These are phyloP conservation scores for Physcomitrium patens DNA, from an alignment of 225 moss, liverwort and hornwort species.

Conservation along the genomic window DNA sequence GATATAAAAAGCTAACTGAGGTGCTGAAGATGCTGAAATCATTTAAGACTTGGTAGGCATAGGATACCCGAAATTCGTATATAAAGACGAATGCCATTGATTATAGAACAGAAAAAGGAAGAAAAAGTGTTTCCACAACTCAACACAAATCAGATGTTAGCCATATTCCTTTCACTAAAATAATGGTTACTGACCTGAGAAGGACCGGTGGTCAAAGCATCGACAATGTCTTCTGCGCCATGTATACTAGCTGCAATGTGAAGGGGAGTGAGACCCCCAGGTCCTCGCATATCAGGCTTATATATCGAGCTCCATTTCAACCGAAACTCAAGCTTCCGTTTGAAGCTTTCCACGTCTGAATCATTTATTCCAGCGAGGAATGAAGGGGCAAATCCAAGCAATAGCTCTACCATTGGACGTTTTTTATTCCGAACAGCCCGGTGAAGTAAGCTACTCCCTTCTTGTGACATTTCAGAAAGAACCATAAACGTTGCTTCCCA, in stretches of 20 bases:
- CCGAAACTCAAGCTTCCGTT: constrained; percentile 44
- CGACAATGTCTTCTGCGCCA: constrained; percentile 69
- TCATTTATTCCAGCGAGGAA: constrained; percentile 37
- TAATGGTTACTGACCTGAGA: constrained; percentile 54
- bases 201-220: constrained; percentile 83
- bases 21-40: too few relatives aligned
- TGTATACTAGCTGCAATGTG: constrained; percentile 86
- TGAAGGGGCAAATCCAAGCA: constrained; percentile 69
- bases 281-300: constrained; percentile 80
- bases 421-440: constrained; percentile 75
- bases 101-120: background rate
- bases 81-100: too few relatives aligned
- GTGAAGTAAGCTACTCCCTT: constrained; percentile 71
- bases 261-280: constrained; percentile 73
- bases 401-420: constrained; percentile 72
- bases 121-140: background rate
- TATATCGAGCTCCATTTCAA: constrained; percentile 54
- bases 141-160: rapidly evolving
- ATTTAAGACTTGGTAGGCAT: too few relatives aligned
- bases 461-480: constrained; percentile 54
- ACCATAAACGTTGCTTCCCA: constrained; percentile 43
- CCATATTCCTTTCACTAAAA: background rate
- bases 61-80: too few relatives aligned
- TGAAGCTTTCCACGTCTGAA: constrained; percentile 31
- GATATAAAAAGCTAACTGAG: too few relatives aligned